Conservation (phyloP, 2,329 filamentous ascomycete species). For the Alternaria hordeiaustralica region DNA sequence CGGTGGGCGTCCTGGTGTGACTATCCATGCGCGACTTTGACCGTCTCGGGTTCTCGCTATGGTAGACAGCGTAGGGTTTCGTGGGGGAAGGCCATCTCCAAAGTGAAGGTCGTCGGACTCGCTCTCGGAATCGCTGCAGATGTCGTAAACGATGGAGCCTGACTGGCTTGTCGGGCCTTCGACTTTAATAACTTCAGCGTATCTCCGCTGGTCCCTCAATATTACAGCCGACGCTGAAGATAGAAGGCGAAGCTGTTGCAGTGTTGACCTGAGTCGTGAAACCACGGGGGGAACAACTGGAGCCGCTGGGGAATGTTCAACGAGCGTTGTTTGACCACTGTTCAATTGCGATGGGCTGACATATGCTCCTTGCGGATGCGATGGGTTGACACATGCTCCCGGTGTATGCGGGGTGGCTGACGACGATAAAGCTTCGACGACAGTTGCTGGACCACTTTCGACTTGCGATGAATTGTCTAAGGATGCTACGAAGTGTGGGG, state of each 20-base stretch:
- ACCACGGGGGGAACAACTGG: not conserved
- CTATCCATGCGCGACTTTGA: slow-evolving; percentile 1
- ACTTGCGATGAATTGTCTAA: not conserved
- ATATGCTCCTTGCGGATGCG: not conserved
- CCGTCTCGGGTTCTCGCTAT: not conserved
- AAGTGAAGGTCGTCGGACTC: slow-evolving; percentile 1
- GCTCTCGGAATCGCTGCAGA: not conserved
- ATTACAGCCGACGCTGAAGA: not conserved
- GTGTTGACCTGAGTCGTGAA: not conserved
- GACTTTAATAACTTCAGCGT: not conserved
- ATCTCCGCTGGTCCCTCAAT: not conserved
- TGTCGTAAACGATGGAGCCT: not conserved
- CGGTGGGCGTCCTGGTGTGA: slow-evolving; percentile 1
- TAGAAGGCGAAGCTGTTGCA: not conserved
- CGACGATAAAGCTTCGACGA: not conserved
- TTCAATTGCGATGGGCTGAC: not conserved
- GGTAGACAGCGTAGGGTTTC: not conserved
- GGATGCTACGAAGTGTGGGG: not conserved
- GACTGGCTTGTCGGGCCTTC: not conserved
- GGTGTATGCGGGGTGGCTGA: not conserved
- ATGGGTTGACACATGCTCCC: not conserved
- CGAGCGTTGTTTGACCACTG: not conserved
- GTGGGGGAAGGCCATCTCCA: not conserved
- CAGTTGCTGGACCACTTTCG: not conserved
- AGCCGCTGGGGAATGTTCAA: not conserved